A percentile compares a stretch with the other conserved stretches of the same genome.
Evolutionary conservation across 176 grass and related monocot genomes (phyloP).

Genomic region (Microstegium vimineum): DNA sequence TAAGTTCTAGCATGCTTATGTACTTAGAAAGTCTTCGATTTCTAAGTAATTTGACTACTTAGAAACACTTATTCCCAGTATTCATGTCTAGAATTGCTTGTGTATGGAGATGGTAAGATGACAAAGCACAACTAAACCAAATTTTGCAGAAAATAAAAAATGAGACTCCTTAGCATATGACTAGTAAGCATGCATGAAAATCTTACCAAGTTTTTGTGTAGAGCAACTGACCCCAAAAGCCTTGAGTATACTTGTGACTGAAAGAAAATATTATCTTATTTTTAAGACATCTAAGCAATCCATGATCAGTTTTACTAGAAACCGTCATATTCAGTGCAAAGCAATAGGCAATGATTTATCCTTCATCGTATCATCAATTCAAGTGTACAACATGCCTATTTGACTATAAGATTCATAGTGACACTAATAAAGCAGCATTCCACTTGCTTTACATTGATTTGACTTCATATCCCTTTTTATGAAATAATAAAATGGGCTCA

Average conservation of each 20-base stretch:
- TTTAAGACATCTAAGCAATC: background rate
- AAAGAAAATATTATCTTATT: background rate
- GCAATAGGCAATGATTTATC: background rate
- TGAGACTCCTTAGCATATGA: background rate
- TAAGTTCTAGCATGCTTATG: background rate
- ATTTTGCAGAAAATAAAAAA: background rate
- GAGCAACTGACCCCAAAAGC: background rate
- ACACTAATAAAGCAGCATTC: background rate
- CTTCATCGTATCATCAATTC: background rate
- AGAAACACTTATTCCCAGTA: background rate
- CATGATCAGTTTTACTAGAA: background rate
- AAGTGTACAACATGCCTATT: too few relatives aligned
- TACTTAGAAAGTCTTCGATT: too few relatives aligned
- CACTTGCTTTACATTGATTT: background rate
- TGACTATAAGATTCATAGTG: too few relatives aligned
- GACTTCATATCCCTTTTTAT: background rate
- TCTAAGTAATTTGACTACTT: background rate
- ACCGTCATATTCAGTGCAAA: background rate
- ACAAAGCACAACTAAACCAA: background rate
- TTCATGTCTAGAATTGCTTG: background rate
- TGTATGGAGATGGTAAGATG: constrained; percentile 10
- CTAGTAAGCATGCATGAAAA: background rate
- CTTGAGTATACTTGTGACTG: background rate
- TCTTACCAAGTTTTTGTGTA: background rate
- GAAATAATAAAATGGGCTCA: background rate